phyloP scores from a whole-genome alignment of 2,329 filamentous ascomycete genomes.

The Exserohilum turcica region DNA sequence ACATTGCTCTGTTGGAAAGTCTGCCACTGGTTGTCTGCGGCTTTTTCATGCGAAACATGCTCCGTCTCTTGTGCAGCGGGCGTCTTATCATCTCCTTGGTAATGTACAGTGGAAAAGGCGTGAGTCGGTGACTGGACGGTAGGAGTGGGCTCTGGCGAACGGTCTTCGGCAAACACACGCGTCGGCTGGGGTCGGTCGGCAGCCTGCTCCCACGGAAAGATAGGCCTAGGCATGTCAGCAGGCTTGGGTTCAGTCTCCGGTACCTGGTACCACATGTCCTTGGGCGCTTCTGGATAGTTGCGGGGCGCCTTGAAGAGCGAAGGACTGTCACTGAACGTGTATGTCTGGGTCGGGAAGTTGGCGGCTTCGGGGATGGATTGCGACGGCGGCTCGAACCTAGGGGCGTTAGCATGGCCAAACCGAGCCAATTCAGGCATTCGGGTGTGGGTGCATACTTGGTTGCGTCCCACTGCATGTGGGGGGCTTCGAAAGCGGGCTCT shows the following conservation, averaged over 20 bases:
- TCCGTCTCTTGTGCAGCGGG: constrained; percentile 17
- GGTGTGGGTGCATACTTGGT: constrained; percentile 55
- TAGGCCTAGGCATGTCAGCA: constrained; percentile 65
- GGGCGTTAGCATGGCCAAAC: constrained; percentile 11
- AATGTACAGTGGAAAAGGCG: constrained; percentile 40
- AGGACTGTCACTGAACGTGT: constrained; percentile 80
- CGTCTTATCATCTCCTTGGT: constrained; percentile 24
- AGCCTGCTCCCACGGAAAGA: constrained; percentile 90
- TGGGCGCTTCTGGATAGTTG: constrained; percentile 81
- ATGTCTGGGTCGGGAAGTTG: constrained; percentile 78
- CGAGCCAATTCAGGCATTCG: not conserved
- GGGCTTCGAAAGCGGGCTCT: constrained; percentile 61
- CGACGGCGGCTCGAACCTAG: constrained; percentile 55
- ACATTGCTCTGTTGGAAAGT: constrained; percentile 65
- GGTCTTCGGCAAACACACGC: constrained; percentile 69
- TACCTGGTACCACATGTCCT: constrained; percentile 86
- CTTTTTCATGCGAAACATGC: constrained; percentile 19
- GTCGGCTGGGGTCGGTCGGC: constrained; percentile 66
- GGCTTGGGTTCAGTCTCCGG: constrained; percentile 64
- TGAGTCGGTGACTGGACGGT: constrained; percentile 25
- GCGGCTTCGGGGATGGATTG: constrained; percentile 81
- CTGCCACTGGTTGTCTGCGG: constrained; percentile 67
- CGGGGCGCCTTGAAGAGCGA: constrained; percentile 76
- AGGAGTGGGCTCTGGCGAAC: constrained; percentile 47
- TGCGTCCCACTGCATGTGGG: constrained; percentile 66